Percentiles rank a stretch among this genome's conserved stretches.
These are phyloP conservation scores for Viridothelium virens DNA, from an alignment of 495 filamentous ascomycete species.

Conservation along the genomic window DNA sequence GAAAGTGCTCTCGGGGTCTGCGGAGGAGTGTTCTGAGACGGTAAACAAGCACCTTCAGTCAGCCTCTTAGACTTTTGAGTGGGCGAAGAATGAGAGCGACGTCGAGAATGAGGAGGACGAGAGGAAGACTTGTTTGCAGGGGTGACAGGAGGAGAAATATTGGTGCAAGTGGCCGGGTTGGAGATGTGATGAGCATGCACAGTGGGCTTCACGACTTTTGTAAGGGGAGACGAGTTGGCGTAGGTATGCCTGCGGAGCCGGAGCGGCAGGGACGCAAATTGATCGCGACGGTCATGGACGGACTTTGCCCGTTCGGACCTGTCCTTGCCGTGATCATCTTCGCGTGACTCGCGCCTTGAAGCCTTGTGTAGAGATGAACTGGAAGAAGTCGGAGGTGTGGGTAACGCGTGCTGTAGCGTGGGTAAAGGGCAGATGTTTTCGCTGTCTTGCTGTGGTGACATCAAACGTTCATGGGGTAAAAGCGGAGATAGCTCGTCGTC, in stretches of 20 bases:
- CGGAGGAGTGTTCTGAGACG: conserved; percentile 78
- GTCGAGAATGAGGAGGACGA: conserved; percentile 43
- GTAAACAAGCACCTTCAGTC: conserved; percentile 63
- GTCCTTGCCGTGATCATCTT: conserved; percentile 15
- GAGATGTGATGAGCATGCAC: conserved; percentile 68
- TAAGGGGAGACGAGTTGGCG: conserved; percentile 52
- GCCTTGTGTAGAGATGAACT: conserved; percentile 4
- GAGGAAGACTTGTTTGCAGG: conserved; percentile 44
- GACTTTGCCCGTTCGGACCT: neutral
- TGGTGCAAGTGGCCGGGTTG: conserved; percentile 54
- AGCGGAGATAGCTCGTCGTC: conserved; percentile 21
- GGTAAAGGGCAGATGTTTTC: neutral
- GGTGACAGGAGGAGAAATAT: conserved; percentile 42
- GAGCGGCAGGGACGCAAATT: conserved; percentile 12
- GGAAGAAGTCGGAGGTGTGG: conserved; percentile 27
- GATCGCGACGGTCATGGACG: neutral
- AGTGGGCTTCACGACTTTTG: conserved; percentile 55
- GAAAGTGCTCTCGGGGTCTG: conserved; percentile 83
- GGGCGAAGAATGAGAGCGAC: conserved; percentile 41
- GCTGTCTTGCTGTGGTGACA: neutral
- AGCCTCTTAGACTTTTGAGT: conserved; percentile 70
- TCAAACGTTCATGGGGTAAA: conserved; percentile 24
- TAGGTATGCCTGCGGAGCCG: conserved; percentile 40
- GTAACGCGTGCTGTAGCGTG: conserved; percentile 24
- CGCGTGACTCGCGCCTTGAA: neutral